A percentile compares a stretch with the other conserved stretches of the same genome.
Conservation (phyloP, 1,139 yeast genomes). For the Yamadazyma pseudoaaseri region DNA sequence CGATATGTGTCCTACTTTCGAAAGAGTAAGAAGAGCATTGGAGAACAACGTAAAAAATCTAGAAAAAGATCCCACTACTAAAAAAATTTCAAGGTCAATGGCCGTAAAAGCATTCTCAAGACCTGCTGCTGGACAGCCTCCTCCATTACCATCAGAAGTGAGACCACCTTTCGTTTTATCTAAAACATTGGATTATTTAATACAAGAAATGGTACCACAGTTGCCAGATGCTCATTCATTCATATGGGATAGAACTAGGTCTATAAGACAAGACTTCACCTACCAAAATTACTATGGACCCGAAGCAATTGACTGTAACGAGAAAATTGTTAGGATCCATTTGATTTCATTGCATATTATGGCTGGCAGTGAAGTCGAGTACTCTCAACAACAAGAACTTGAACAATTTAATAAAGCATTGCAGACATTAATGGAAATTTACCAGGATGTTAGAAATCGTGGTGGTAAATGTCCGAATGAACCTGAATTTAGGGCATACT, state of each 20-base stretch:
- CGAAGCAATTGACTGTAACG: constrained; percentile 92
- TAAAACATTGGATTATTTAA: constrained; percentile 65
- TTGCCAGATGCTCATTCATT: constrained; percentile 88
- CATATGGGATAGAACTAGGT: constrained; percentile 98
- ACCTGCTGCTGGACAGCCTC: constrained; percentile 99
- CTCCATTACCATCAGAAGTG: constrained; percentile 96
- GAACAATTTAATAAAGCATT: constrained; percentile 92
- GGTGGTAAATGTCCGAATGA: constrained; percentile 78
- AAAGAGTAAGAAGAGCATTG: constrained; percentile 81
- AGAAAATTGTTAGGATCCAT: constrained; percentile 87
- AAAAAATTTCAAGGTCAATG: constrained; percentile 56
- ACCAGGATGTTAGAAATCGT: constrained; percentile 71
- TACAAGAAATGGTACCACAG: constrained; percentile 58
- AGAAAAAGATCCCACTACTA: constrained; percentile 67
- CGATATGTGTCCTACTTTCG: constrained; percentile 95
- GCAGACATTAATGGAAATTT: constrained; percentile 86
- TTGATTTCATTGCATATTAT: constrained; percentile 78
- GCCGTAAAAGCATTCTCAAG: constrained; percentile 94
- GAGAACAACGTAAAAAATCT: constrained; percentile 83
- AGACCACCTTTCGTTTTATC: constrained; percentile 82
- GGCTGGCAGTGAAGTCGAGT: constrained; percentile 77
- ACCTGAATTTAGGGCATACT: constrained; percentile 91
- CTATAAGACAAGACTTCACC: constrained; percentile 95
- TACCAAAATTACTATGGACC: constrained; percentile 93
- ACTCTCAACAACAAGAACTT: constrained; percentile 90